phyloP scores from a whole-genome alignment of 2,329 filamentous ascomycete species.

The Cytospora mali region DNA sequence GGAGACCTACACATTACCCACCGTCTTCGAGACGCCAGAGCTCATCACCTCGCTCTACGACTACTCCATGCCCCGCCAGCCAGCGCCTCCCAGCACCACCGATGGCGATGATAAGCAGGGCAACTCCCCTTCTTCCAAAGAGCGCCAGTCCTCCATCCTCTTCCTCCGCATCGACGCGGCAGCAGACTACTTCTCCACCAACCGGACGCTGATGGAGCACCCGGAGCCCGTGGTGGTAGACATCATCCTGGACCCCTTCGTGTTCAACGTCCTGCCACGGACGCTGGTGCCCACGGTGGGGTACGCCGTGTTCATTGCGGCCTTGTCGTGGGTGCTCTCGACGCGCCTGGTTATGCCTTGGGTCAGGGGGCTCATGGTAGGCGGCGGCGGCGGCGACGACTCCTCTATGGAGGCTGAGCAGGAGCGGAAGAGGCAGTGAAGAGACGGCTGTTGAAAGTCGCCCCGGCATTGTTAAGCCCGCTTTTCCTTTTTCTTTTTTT shows the following conservation, averaged over 20 bases:
- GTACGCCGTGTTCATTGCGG: conserved; percentile 68
- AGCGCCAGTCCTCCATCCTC: conserved; percentile 54
- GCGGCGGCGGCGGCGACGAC: conserved; percentile 19
- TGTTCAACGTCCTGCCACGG: conserved; percentile 76
- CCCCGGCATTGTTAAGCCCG: conserved; percentile 8
- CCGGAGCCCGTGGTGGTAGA: conserved; percentile 79
- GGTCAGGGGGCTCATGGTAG: conserved; percentile 35
- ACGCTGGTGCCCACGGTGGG: conserved; percentile 73
- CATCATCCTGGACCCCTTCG: conserved; percentile 81
- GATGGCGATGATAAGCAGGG: conserved; percentile 7
- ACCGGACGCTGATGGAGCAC: conserved; percentile 72
- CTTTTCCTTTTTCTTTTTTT: not conserved
- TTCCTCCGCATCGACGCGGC: conserved; percentile 75
- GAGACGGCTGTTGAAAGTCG: conserved; percentile 6
- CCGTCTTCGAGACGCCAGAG: conserved; percentile 63
- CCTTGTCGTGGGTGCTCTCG: conserved; percentile 48
- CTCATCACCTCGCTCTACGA: conserved; percentile 66
- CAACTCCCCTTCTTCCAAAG: not conserved
- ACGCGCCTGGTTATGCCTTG: conserved; percentile 37
- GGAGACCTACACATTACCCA: conserved; percentile 61
- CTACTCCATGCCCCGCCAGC: conserved; percentile 59
- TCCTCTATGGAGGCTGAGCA: conserved; percentile 30
- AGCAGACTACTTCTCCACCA: conserved; percentile 82
- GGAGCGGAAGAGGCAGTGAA: conserved; percentile 45
- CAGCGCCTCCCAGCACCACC: conserved; percentile 19